Evolutionary conservation across 73 alveolate genomes (phyloP).

Genomic region (Paramecium sexaurelia): DNA sequence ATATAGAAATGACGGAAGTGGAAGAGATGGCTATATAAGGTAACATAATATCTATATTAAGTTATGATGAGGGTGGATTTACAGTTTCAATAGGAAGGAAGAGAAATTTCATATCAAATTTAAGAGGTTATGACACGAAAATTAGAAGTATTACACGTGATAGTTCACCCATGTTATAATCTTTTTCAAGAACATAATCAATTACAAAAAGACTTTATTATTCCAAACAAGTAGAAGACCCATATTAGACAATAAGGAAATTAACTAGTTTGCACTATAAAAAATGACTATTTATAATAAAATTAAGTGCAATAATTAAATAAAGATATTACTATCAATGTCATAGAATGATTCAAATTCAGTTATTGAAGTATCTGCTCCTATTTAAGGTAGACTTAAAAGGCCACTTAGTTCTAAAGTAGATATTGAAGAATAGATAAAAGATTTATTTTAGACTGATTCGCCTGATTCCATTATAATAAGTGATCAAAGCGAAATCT

Average conservation of each 20-base stretch:
- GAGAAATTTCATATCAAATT: background rate
- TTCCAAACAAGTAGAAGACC: conserved; percentile 1
- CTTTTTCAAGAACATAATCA: background rate
- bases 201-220: background rate
- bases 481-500: background rate
- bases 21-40: conserved; percentile 30
- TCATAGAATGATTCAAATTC: background rate
- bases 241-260: background rate
- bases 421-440: background rate
- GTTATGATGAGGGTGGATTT: conserved; percentile 23
- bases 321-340: background rate
- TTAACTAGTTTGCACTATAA: conserved; percentile 21
- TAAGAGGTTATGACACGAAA: background rate
- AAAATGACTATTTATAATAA: background rate
- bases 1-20: conserved; percentile 19
- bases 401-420: background rate
- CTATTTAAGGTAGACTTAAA: background rate
- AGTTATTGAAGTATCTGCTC: conserved; percentile 7
- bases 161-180: background rate
- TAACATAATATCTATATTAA: background rate
- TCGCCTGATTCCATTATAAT: background rate
- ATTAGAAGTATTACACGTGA: background rate
- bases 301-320: background rate
- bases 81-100: background rate
- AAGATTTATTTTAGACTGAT: background rate